Evolutionary conservation across 2,329 filamentous ascomycete species (phyloP).

Genomic region (Diaporthe sp.): DNA sequence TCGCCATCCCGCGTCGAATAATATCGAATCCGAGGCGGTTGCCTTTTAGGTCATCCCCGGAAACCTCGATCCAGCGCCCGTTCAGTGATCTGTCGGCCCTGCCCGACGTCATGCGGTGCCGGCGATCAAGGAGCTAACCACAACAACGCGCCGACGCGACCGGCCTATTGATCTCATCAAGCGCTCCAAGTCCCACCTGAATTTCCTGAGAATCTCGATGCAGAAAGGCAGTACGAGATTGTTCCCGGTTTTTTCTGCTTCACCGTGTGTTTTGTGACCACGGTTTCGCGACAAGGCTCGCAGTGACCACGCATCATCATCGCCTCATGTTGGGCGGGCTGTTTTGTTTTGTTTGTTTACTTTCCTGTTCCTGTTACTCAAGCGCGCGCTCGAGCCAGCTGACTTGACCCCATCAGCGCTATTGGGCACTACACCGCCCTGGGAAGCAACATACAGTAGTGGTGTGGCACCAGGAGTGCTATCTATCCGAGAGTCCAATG

Average conservation of each 20-base stretch:
- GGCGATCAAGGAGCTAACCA: slow-evolving; percentile 33
- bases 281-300: background rate
- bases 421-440: slow-evolving; percentile 25
- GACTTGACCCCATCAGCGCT: slow-evolving; percentile 18
- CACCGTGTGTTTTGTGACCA: background rate
- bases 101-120: slow-evolving; percentile 35
- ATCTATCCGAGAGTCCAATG: slow-evolving; percentile 12
- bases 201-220: slow-evolving; percentile 32
- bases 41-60: slow-evolving; percentile 5
- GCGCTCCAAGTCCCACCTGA: slow-evolving; percentile 4
- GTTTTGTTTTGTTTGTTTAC: slow-evolving; percentile 38
- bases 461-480: slow-evolving; percentile 11
- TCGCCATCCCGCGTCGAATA: background rate
- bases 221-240: background rate
- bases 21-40: background rate
- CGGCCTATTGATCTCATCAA: slow-evolving; percentile 23
- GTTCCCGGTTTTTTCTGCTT: slow-evolving; percentile 28
- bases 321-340: slow-evolving; percentile 10
- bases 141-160: slow-evolving; percentile 37
- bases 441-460: background rate
- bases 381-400: slow-evolving; percentile 22
- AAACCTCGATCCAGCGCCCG: slow-evolving; percentile 32
- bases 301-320: background rate
- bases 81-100: slow-evolving; percentile 35
- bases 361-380: slow-evolving; percentile 18